Conservation (phyloP, 805 yeast species). For the Spathaspora arborariae region DNA sequence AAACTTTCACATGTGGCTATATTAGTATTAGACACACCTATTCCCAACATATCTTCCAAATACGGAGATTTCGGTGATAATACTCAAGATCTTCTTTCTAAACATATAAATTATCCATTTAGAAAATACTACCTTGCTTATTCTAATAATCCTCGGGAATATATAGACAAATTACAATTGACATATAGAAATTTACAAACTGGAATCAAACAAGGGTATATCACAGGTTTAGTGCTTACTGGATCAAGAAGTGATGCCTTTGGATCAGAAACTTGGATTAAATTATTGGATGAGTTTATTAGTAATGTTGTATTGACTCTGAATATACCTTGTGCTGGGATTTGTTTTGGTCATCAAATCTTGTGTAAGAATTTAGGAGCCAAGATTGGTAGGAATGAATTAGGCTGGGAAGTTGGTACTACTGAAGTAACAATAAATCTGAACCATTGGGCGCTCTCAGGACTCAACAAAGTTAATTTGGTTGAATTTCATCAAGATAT, state of each 20-base stretch:
- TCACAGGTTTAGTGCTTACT: constrained; percentile 46
- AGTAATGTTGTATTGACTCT: constrained; percentile 12
- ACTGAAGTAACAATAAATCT: constrained; percentile 44
- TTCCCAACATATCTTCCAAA: constrained; percentile 21
- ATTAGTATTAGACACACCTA: constrained; percentile 37
- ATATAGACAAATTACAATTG: constrained; percentile 7
- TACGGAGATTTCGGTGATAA: constrained; percentile 56
- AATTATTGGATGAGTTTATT: constrained; percentile 33
- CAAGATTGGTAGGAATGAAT: constrained; percentile 50
- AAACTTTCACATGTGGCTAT: constrained; percentile 30
- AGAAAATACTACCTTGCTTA: constrained; percentile 13
- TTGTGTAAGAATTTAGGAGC: constrained; percentile 65
- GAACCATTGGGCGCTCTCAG: constrained; percentile 17
- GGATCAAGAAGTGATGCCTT: constrained; percentile 52
- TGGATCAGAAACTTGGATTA: constrained; percentile 40
- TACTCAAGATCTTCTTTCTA: constrained; percentile 27
- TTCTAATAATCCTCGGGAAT: constrained; percentile 11
- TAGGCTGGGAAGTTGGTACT: constrained; percentile 75
- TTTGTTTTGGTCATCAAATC: constrained; percentile 89
- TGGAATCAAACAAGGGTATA: constrained; percentile 20
- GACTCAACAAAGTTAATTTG: constrained; percentile 22
- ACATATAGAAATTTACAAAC: constrained; percentile 16
- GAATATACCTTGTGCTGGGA: constrained; percentile 51
- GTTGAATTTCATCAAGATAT: constrained; percentile 38
- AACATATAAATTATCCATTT: constrained; percentile 4